Evolutionary conservation across 2,329 filamentous ascomycete species (phyloP).

Genomic region (Cladosporium sphaerospermum): DNA sequence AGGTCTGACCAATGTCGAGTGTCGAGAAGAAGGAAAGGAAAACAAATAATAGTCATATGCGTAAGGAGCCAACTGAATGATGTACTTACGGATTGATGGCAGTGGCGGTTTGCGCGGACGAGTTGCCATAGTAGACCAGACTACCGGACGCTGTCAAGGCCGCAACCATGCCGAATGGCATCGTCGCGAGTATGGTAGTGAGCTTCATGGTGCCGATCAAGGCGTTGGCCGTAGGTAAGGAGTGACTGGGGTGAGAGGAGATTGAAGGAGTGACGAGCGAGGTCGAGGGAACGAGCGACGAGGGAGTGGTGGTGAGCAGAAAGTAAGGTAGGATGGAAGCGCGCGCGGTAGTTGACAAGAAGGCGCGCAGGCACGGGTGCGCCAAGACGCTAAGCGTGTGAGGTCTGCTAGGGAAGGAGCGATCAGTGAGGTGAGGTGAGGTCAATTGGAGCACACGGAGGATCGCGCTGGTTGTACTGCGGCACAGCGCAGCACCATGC

Average conservation of each 20-base stretch:
- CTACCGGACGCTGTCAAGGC: constrained; percentile 4
- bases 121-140: constrained; percentile 2
- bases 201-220: constrained; percentile 16
- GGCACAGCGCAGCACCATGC: too few relatives aligned
- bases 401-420: not conserved
- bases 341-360: not conserved
- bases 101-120: not conserved
- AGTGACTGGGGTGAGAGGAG: constrained; percentile 23
- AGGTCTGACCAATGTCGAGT: not conserved
- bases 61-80: not conserved
- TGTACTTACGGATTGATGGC: constrained; percentile 4
- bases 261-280: constrained; percentile 13
- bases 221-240: constrained; percentile 16
- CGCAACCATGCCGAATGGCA: constrained; percentile 3
- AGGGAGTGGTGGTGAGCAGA: constrained; percentile 2
- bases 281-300: constrained; percentile 4
- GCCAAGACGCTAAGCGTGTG: not conserved
- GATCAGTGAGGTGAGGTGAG: not conserved
- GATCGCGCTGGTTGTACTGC: too few relatives aligned
- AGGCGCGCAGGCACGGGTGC: not conserved
- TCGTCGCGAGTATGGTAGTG: constrained; percentile 10
- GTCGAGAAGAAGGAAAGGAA: not conserved
- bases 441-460: not conserved
- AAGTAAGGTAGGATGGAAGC: not conserved
- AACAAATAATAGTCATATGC: not conserved